Evolutionary conservation across 345 rosid genomes (phyloP), one percentile per base, ranked within the genome.

Genomic region (Murraya koenigii): DNA sequence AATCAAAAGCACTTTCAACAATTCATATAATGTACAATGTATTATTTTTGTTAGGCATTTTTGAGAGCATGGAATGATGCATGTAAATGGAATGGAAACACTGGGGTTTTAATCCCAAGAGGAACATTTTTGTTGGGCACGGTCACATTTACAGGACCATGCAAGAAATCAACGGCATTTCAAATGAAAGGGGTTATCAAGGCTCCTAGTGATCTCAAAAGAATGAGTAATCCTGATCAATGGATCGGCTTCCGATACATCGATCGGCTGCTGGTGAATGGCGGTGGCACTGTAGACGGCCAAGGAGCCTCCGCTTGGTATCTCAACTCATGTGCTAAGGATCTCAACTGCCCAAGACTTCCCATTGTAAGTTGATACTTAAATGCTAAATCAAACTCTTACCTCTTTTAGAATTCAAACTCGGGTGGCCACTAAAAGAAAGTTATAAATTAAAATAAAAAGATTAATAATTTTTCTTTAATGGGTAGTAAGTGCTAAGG

Each of bases 221-320:
- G 23, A 6, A 69, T 74, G 58, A 6, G 5, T 44, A 44, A 36
- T 15, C 11, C 26, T 10, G 73, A 63, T 32, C 19, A n/a, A 26
- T 83, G 86, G 87, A 68, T 84, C 66, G 23, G 32, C 6, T 86
- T 84, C 58, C 58, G 55, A 35, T 30, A 69, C 39, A 41, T 82
- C 7, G 60, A 80, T 14, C 6, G 39, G 23, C 68, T 86, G 14
- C 33, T n/a, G 19, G 72, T 86, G 20, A 23, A 28, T 2, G 86
- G 89, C 0, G 75, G 77, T 5, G 86, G 81, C 2, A 67, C 70
- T 2, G 61, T 84, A 7, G 83, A 84, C 22, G 82, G 84, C 14
- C 82, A 79, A 71, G 89, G 87, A 23, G 35, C 15, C 28, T 25
- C 52, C 0, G 85, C 83, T 61, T 86, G 89, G 86, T 41, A 55